Conservation (phyloP, 306 rosid species). For the Gastrolobium bilobum region DNA sequence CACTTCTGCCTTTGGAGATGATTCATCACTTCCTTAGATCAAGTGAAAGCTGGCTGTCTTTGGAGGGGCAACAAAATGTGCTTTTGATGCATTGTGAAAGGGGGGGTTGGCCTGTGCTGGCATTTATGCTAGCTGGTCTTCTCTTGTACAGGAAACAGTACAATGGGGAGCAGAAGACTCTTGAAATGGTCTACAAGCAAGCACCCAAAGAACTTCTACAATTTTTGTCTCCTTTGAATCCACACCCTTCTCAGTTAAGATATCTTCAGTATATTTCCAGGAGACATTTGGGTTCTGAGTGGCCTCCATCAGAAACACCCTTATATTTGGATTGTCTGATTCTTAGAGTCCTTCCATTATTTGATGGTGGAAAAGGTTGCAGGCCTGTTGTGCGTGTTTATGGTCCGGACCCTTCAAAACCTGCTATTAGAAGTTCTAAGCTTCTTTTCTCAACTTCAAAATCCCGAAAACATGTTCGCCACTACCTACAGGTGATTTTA, state of each 20-base stretch:
- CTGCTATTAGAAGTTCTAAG: constrained; percentile 77
- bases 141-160: constrained; percentile 86
- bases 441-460: constrained; percentile 81
- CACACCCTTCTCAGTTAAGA: constrained; percentile 96
- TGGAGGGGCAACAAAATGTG: constrained; percentile 96
- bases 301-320: constrained; percentile 95
- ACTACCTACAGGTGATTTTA: constrained; percentile 85
- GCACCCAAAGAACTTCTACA: constrained; percentile 93
- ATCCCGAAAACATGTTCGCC: constrained; percentile 60
- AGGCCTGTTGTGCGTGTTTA: constrained; percentile 82
- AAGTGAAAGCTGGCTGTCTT: constrained; percentile 96
- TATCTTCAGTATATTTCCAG: constrained; percentile 95
- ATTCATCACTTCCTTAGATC: constrained; percentile 95
- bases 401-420: constrained; percentile 88
- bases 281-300: constrained; percentile 90
- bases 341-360: constrained; percentile 80
- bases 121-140: constrained; percentile 96
- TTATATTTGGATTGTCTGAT: constrained; percentile 83
- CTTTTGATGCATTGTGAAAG: constrained; percentile 96
- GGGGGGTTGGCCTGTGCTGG: constrained; percentile 99
- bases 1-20: constrained; percentile 92
- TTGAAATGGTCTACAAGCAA: constrained; percentile 98
- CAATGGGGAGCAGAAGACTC: constrained; percentile 91
- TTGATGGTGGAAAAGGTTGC: constrained; percentile 82
- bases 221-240: constrained; percentile 82